Evolutionary conservation across 306 rosid species (phyloP).

Genomic region (Oemleria cerasiformis): DNA sequence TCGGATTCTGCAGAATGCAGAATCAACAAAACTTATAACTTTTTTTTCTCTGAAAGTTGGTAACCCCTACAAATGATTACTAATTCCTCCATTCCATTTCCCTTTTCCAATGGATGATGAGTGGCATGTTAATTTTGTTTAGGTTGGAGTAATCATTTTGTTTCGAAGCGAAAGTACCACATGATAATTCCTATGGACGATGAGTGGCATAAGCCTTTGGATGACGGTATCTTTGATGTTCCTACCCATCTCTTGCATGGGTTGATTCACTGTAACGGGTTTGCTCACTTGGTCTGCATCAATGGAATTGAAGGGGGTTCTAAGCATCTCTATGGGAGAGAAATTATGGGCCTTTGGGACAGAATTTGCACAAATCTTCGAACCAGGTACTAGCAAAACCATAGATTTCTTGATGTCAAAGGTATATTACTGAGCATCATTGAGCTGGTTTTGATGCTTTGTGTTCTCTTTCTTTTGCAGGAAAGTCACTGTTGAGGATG

Average conservation of each 20-base stretch:
- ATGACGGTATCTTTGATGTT: constrained; percentile 46
- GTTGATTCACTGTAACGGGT: constrained; percentile 73
- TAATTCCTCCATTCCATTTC: not conserved
- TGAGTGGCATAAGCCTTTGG: constrained; percentile 69
- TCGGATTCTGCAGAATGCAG: not conserved
- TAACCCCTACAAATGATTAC: not conserved
- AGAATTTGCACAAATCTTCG: constrained; percentile 61
- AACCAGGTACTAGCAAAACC: constrained; percentile 44
- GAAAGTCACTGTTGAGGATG: constrained; percentile 68
- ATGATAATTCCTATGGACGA: constrained; percentile 64
- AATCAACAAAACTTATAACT: not conserved
- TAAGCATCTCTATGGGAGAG: constrained; percentile 64
- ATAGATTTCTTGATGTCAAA: not conserved
- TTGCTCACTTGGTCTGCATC: constrained; percentile 74
- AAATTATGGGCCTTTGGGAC: constrained; percentile 87
- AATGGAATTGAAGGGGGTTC: constrained; percentile 90
- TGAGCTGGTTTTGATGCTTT: constrained; percentile 6
- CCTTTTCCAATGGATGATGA: not conserved
- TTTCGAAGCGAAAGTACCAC: constrained; percentile 75
- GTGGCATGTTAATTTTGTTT: constrained; percentile 11
- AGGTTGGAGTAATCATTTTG: constrained; percentile 93
- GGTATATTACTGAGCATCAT: not conserved
- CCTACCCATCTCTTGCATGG: constrained; percentile 72
- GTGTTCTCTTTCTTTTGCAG: constrained; percentile 34
- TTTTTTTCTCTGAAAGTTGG: not conserved